A percentile compares a stretch with the other conserved stretches of the same genome.
These are phyloP conservation scores for Calonectria ilicicola DNA, from an alignment of 2,329 filamentous ascomycete species.

Conservation along the genomic window DNA sequence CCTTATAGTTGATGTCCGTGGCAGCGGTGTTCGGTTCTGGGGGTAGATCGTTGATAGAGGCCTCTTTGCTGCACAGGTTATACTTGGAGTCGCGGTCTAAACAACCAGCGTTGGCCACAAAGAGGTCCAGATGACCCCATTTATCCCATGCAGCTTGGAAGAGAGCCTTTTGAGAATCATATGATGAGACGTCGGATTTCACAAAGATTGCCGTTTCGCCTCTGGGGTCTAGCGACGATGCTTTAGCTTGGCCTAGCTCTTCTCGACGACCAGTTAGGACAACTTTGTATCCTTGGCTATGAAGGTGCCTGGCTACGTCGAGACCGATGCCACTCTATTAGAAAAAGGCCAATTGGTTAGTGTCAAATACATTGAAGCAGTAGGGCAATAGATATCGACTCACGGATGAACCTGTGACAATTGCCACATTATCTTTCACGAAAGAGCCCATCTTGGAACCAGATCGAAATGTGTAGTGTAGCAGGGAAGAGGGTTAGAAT, in stretches of 20 bases:
- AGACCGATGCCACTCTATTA: conserved; percentile 15
- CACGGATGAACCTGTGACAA: conserved; percentile 19
- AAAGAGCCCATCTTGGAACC: conserved; percentile 9
- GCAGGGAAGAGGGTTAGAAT: too few species aligned
- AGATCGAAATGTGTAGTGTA: neutral
- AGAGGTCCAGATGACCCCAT: conserved; percentile 13
- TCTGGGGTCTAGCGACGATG: neutral
- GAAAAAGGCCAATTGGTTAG: neutral
- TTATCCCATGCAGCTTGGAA: conserved; percentile 18
- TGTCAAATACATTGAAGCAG: neutral
- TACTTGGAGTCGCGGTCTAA: conserved; percentile 20
- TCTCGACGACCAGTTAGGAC: conserved; percentile 8
- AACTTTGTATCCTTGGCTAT: conserved; percentile 12
- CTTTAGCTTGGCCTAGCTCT: conserved; percentile 1
- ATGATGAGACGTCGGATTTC: conserved; percentile 9
- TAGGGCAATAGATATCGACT: neutral
- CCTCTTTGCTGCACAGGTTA: neutral
- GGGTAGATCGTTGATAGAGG: conserved; percentile 5
- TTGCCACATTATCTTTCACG: conserved; percentile 8
- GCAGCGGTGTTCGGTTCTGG: conserved; percentile 9
- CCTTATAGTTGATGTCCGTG: conserved; percentile 18
- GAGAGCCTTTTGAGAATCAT: conserved; percentile 5
- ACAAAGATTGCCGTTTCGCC: conserved; percentile 10
- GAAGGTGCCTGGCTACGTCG: conserved; percentile 14
- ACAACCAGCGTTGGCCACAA: conserved; percentile 13